These are phyloP conservation scores for Grosmannia huntii DNA, from an alignment of 2,329 filamentous ascomycete genomes.

Conservation along the genomic window DNA sequence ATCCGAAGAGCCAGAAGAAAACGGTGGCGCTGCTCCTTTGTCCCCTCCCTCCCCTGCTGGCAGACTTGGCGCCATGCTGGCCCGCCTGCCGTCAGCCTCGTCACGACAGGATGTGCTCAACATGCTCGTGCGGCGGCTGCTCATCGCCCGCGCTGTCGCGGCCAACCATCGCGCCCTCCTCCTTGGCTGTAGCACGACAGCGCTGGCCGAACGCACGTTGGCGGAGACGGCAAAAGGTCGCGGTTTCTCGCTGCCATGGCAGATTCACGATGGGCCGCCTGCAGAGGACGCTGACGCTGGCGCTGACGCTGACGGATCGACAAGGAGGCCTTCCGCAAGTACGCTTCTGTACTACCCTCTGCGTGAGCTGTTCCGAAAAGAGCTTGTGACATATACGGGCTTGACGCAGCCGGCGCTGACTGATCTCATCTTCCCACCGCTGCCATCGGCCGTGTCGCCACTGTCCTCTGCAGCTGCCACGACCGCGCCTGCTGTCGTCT, in stretches of 20 bases:
- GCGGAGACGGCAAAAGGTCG: conserved; percentile 84
- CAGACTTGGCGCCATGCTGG: conserved; percentile 41
- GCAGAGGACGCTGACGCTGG: background rate
- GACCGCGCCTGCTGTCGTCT: conserved; percentile 31
- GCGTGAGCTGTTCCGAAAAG: conserved; percentile 72
- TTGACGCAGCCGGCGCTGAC: conserved; percentile 37
- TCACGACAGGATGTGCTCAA: conserved; percentile 61
- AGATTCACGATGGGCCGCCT: conserved; percentile 58
- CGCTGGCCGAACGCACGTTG: conserved; percentile 74
- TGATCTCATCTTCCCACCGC: conserved; percentile 17
- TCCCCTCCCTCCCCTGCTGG: conserved; percentile 18
- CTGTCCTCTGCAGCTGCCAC: conserved; percentile 7
- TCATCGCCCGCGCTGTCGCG: conserved; percentile 50
- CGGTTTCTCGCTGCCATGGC: conserved; percentile 71
- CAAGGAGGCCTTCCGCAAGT: background rate
- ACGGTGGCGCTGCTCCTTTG: too few species aligned
- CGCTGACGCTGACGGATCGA: background rate
- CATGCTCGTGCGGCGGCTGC: conserved; percentile 57
- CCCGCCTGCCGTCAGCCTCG: conserved; percentile 56
- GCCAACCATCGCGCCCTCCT: conserved; percentile 57
- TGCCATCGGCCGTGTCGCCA: conserved; percentile 20
- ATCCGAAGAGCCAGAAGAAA: background rate
- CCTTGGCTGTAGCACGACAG: conserved; percentile 77
- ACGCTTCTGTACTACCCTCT: conserved; percentile 60
- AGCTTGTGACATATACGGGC: conserved; percentile 56